These are phyloP conservation scores for Phytophthora crassamura DNA, from an alignment of 352 stramenopile species.

Conservation along the genomic window DNA sequence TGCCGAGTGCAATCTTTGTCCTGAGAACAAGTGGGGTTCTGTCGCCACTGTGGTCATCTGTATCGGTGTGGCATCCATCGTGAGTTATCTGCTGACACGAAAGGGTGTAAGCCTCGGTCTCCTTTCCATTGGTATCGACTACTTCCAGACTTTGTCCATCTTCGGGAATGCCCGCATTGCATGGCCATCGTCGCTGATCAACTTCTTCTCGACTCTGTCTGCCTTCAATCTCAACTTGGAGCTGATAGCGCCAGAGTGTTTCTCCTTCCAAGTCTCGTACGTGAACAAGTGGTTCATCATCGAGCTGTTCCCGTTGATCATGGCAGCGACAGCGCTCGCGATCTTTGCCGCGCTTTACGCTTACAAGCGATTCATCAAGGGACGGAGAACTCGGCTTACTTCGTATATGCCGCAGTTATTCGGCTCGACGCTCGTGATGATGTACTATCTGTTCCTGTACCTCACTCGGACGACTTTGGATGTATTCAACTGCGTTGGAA, in stretches of 20 bases:
- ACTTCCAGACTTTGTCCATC: constrained; percentile 88
- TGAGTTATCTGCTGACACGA: constrained; percentile 64
- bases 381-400: constrained; percentile 60
- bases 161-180: constrained; percentile 74
- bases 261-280: constrained; percentile 76
- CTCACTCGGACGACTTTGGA: constrained; percentile 77
- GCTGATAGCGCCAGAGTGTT: constrained; percentile 82
- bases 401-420: constrained; percentile 75
- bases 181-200: constrained; percentile 71
- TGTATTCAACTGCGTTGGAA: constrained; percentile 79
- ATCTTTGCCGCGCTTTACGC: constrained; percentile 62
- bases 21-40: constrained; percentile 61
- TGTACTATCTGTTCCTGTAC: constrained; percentile 87
- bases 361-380: constrained; percentile 65
- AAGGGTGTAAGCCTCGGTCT: constrained; percentile 76
- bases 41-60: constrained; percentile 58
- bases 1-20: constrained; percentile 64
- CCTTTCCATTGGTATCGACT: constrained; percentile 85
- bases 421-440: constrained; percentile 77
- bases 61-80: constrained; percentile 50
- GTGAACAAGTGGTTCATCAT: constrained; percentile 77
- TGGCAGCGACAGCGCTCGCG: constrained; percentile 48
- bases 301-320: constrained; percentile 58
- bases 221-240: constrained; percentile 90
- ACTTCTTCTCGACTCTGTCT: constrained; percentile 69